phyloP scores from a whole-genome alignment of 2,329 filamentous ascomycete genomes.

The Pseudogymnoascus destructans region DNA sequence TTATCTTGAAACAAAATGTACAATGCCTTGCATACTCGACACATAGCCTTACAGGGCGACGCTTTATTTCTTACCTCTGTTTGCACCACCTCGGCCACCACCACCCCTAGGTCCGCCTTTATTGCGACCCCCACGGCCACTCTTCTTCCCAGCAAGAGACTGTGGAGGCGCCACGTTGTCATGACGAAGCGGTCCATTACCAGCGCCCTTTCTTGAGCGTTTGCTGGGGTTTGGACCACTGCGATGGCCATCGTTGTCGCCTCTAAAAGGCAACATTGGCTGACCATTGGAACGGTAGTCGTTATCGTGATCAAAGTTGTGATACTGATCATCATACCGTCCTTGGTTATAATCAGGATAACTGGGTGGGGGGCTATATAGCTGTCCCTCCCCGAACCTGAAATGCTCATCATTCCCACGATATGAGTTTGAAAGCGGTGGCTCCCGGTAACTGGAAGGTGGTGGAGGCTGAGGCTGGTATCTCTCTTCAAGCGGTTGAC shows the following conservation, averaged over 20 bases:
- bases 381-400: neutral
- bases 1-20: neutral
- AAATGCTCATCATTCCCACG: neutral
- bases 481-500: neutral
- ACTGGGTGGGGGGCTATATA: neutral
- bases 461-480: neutral
- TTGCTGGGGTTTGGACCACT: neutral
- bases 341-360: constrained; percentile 5
- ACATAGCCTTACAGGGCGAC: neutral
- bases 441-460: neutral
- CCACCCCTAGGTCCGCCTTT: constrained; percentile 7
- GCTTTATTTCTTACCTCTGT: constrained; percentile 1
- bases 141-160: neutral
- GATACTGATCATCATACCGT: constrained; percentile 4
- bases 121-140: constrained; percentile 3
- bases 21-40: constrained; percentile 1
- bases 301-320: constrained; percentile 2
- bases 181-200: neutral
- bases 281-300: neutral
- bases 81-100: constrained; percentile 1
- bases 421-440: neutral
- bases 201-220: neutral
- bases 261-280: neutral
- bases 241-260: neutral
- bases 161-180: neutral